A percentile compares a stretch with the other conserved stretches of the same genome.
Conservation (phyloP, 2,329 filamentous ascomycete genomes). For the Xylaria digitata region DNA sequence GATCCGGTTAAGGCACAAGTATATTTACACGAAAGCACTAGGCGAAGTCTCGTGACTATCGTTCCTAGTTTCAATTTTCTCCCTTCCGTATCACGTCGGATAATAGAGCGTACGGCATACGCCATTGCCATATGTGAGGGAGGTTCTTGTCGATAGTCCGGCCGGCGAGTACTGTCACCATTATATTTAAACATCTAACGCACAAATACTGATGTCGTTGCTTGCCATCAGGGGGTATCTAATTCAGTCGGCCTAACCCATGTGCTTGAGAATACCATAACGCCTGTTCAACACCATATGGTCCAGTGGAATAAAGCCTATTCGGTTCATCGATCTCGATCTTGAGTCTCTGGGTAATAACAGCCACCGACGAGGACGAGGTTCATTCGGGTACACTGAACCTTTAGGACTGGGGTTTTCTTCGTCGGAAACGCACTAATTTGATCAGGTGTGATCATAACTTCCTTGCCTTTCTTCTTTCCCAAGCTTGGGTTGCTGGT, state of each 20-base stretch:
- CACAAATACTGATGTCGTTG: constrained; percentile 19
- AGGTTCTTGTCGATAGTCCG: not conserved
- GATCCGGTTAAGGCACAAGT: not conserved
- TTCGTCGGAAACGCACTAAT: constrained; percentile 96
- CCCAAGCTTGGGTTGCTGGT: constrained; percentile 50
- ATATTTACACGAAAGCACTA: not conserved
- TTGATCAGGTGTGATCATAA: constrained; percentile 90
- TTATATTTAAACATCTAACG: not conserved
- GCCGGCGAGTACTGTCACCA: not conserved
- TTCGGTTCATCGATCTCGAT: constrained; percentile 42
- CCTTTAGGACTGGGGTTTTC: constrained; percentile 93
- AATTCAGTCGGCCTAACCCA: constrained; percentile 17
- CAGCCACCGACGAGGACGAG: constrained; percentile 86
- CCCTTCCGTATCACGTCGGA: not conserved
- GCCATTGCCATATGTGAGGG: not conserved
- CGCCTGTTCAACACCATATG: constrained; percentile 28
- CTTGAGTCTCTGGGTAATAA: constrained; percentile 63
- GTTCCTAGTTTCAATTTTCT: not conserved
- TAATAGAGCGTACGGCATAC: not conserved
- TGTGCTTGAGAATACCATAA: constrained; percentile 25
- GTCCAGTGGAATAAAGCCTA: not conserved
- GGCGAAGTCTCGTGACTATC: not conserved
- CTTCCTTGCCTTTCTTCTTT: constrained; percentile 89
- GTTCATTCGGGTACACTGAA: constrained; percentile 95
- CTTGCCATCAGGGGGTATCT: constrained; percentile 37